phyloP scores from a whole-genome alignment of 2,329 filamentous ascomycete species.

The Colletotrichum zoysiae region DNA sequence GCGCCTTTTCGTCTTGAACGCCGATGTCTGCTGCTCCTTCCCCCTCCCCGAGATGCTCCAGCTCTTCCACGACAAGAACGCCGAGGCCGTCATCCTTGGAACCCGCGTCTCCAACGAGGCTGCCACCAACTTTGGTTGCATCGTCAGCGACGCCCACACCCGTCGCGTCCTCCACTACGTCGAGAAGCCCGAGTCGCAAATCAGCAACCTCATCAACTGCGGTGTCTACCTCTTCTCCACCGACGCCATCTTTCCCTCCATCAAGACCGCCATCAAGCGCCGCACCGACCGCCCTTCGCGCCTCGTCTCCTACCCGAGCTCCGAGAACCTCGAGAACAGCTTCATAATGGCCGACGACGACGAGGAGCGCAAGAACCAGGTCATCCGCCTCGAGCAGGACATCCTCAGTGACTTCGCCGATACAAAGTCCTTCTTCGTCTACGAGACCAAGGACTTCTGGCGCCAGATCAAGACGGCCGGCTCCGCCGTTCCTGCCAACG shows the following conservation, averaged over 20 bases:
- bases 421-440: slow-evolving; percentile 97
- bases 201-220: slow-evolving; percentile 99
- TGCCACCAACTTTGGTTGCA: slow-evolving; percentile 96
- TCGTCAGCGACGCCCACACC: slow-evolving; percentile 93
- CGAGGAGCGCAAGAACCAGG: slow-evolving; percentile 82
- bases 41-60: slow-evolving; percentile 95
- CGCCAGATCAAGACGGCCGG: slow-evolving; percentile 99
- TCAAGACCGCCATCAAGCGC: slow-evolving; percentile 94
- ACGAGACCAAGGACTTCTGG: slow-evolving; percentile 99
- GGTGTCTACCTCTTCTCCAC: slow-evolving; percentile 98
- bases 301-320: slow-evolving; percentile 93
- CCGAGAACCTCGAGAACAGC: slow-evolving; percentile 85
- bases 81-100: slow-evolving; percentile 95
- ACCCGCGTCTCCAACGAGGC: slow-evolving; percentile 92
- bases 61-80: slow-evolving; percentile 93
- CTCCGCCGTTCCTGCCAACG: slow-evolving; percentile 95
- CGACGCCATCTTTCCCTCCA: slow-evolving; percentile 96
- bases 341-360: slow-evolving; percentile 63
- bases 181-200: slow-evolving; percentile 97
- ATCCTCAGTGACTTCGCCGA: slow-evolving; percentile 96
- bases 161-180: slow-evolving; percentile 98
- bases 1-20: slow-evolving; percentile 96
- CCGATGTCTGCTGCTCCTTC: slow-evolving; percentile 99
- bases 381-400: slow-evolving; percentile 96
- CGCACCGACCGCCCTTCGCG: slow-evolving; percentile 86